These are phyloP conservation scores for Whalleya microplaca DNA, from an alignment of 2,329 filamentous ascomycete genomes.

Conservation along the genomic window DNA sequence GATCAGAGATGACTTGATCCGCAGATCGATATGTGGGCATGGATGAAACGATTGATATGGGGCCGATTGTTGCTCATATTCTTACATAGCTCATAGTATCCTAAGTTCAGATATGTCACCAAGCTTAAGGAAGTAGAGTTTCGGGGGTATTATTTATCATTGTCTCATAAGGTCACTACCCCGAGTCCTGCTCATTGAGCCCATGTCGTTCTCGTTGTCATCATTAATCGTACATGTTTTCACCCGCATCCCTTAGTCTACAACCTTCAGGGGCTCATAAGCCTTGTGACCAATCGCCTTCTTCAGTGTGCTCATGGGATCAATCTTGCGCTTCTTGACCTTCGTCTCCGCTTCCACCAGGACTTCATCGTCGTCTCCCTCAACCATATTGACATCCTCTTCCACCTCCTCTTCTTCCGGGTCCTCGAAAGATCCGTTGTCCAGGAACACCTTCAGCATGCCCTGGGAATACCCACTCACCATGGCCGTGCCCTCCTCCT, in stretches of 20 bases:
- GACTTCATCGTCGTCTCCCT: constrained; percentile 43
- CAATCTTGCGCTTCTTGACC: constrained; percentile 45
- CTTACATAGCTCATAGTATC: no score
- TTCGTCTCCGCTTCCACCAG: constrained; percentile 38
- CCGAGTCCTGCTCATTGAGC: no score
- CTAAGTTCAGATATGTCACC: no score
- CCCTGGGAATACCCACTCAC: constrained; percentile 62
- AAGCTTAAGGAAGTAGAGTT: no score
- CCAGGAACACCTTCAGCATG: constrained; percentile 61
- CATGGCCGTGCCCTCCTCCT: constrained; percentile 49
- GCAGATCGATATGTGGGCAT: no score
- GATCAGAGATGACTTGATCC: no score
- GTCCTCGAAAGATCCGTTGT: constrained; percentile 51
- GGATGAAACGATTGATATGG: no score
- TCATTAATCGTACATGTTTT: background rate
- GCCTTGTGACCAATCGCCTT: constrained; percentile 57
- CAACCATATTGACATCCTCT: constrained; percentile 35
- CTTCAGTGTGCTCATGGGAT: constrained; percentile 49
- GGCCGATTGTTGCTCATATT: no score
- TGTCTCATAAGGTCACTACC: no score
- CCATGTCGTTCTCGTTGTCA: background rate
- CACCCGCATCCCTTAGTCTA: constrained; percentile 49
- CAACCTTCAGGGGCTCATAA: constrained; percentile 58
- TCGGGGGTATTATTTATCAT: no score
- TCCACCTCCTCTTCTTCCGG: constrained; percentile 41